Base-by-base conservation (phyloP, 2,329 filamentous ascomycete species). In the Chalaropsis thielavioides region DNA sequence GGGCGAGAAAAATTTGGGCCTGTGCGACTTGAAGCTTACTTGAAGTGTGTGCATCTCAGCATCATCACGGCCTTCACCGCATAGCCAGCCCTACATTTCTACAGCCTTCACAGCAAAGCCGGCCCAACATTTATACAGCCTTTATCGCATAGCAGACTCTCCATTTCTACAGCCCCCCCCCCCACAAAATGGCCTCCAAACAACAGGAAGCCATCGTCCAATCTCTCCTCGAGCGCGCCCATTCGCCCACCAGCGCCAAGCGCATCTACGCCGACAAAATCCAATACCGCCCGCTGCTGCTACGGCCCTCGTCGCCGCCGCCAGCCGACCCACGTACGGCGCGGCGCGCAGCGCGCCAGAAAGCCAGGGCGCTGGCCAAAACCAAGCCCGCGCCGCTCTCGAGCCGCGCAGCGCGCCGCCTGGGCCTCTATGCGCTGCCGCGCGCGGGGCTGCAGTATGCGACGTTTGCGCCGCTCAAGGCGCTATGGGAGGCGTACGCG, bases 401-500 rank as follows among this genome's bases (percentile, higher is more conserved):
- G 0, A 87, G 91, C 0, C 84, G 86, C 24, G 83, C 94, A 72
- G 90, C 92, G 69, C 86, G 91, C 15, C 77, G 77, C 3, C 79
- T 91, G 0, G 83, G 85, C 11, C 79, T 96, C 17, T 86, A 95
- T 75, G 81, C 82, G 69, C 86, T 85, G 68, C 59, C 63, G 31
- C 24, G 43, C 17, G 75, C 76, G 41, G 73, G 71, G 46, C 19
- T 64, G 40, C 46, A 59, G 43, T 95, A 95, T 71, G 79, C 79
- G 3, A 81, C 92, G 40, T 97, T 94, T 73, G 81, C 85, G 69
- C 87, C 88, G 0, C 76, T 99, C 69, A 84, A 95, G 73, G 74
- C 75, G 17, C 78, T 99, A 68, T 99, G 94, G 94, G 75, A 85
- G 44, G 85, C 83, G 2, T 99, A 99, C 74, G 88, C 94, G 71